Conservation (phyloP, 768 basidiomycete species). For the Cyclocybe cylindracea region DNA sequence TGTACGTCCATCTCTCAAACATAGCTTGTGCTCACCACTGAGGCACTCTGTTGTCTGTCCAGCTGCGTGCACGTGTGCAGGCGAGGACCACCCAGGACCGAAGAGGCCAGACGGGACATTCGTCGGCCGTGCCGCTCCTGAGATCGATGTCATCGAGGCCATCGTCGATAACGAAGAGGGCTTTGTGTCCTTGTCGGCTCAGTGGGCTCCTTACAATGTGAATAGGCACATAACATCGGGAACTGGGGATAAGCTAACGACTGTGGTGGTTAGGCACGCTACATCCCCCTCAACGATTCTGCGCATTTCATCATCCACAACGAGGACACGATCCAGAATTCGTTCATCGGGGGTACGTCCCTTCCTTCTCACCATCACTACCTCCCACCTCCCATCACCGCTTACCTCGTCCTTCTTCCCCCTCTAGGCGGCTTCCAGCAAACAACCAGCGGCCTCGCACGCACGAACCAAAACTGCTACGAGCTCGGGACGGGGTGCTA, state of each 20-base stretch:
- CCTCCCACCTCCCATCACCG: too few species aligned
- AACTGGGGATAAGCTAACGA: background rate
- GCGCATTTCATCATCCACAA: too few species aligned
- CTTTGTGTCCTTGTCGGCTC: conserved; percentile 43
- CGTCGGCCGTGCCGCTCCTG: conserved; percentile 64
- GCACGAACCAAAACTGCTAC: too few species aligned
- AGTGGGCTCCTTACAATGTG: conserved; percentile 64
- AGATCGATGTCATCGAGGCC: conserved; percentile 74
- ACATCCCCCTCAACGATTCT: too few species aligned
- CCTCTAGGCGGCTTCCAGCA: too few species aligned
- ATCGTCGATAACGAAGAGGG: conserved; percentile 32
- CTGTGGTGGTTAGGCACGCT: too few species aligned
- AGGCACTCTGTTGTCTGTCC: background rate
- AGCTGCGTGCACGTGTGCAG: conserved; percentile 44
- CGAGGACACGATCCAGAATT: too few species aligned
- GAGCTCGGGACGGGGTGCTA: too few species aligned
- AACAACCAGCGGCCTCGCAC: too few species aligned
- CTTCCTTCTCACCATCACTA: too few species aligned
- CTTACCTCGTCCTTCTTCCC: too few species aligned
- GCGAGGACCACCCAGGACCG: conserved; percentile 46
- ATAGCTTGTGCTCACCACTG: background rate
- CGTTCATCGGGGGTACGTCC: too few species aligned
- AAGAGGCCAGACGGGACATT: conserved; percentile 49
- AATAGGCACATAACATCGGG: conserved; percentile 1
- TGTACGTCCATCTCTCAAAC: conserved; percentile 19